Evolutionary conservation across 139 green algal species (phyloP).

Genomic region (Chlorella sp.): DNA sequence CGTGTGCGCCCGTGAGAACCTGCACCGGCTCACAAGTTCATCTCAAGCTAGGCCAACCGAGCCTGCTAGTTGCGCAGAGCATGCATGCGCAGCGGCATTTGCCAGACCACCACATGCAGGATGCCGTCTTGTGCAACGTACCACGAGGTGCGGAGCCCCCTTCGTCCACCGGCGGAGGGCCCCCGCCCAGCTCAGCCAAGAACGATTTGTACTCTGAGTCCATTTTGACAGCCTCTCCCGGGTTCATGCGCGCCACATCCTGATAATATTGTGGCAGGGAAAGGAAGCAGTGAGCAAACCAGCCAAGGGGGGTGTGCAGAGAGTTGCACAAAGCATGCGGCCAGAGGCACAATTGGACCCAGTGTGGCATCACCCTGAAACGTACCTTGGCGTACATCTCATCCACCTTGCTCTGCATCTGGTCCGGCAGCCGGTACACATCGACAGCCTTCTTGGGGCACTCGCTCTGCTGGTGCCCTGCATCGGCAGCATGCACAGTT

Average conservation of each 20-base stretch:
- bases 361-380: not conserved
- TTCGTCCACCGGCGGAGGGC: conserved; percentile 32
- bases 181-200: conserved; percentile 84
- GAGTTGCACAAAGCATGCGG: too few relatives aligned
- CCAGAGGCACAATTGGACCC: too few relatives aligned
- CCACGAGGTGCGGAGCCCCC: not conserved
- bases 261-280: not conserved
- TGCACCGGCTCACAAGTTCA: not conserved
- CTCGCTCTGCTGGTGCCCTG: conserved; percentile 64
- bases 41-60: too few relatives aligned
- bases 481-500: not conserved
- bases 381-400: conserved; percentile 74
- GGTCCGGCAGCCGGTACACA: conserved; percentile 82
- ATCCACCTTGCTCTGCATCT: conserved; percentile 59
- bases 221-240: conserved; percentile 62
- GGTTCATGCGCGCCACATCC: conserved; percentile 54
- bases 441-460: conserved; percentile 64
- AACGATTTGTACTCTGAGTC: conserved; percentile 97
- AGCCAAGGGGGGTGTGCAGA: too few relatives aligned
- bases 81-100: not conserved
- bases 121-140: too few relatives aligned
- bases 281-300: not conserved
- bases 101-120: not conserved
- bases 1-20: conserved; percentile 4
- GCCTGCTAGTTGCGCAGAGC: too few relatives aligned